phyloP scores from a whole-genome alignment of 2,329 filamentous ascomycete species.

The Colletotrichum tanaceti region DNA sequence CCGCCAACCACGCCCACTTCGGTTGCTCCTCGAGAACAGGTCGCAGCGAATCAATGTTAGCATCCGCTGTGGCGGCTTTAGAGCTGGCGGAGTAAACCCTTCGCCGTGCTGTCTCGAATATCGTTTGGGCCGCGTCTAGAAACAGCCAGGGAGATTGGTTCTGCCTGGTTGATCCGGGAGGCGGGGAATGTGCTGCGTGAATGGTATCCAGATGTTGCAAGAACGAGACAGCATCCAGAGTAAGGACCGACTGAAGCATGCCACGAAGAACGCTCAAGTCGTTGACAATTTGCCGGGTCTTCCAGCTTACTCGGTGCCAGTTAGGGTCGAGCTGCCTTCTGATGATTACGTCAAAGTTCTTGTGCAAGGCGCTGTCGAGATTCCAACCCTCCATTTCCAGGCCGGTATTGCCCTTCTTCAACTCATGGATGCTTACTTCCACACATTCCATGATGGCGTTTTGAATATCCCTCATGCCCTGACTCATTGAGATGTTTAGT shows the following conservation, averaged over 20 bases:
- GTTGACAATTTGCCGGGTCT: slow-evolving; percentile 92
- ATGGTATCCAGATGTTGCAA: slow-evolving; percentile 95
- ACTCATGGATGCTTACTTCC: slow-evolving; percentile 90
- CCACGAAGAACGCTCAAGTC: slow-evolving; percentile 86
- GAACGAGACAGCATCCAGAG: slow-evolving; percentile 91
- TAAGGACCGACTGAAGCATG: slow-evolving; percentile 84
- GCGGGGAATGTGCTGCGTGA: slow-evolving; percentile 87
- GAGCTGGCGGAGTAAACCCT: slow-evolving; percentile 83
- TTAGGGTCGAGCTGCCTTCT: slow-evolving; percentile 92
- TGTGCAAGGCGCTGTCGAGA: slow-evolving; percentile 89
- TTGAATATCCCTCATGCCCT: slow-evolving; percentile 92
- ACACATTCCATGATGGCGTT: slow-evolving; percentile 96
- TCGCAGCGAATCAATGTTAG: slow-evolving; percentile 70
- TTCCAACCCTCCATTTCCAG: slow-evolving; percentile 98
- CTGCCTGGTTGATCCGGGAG: slow-evolving; percentile 86
- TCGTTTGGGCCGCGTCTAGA: slow-evolving; percentile 91
- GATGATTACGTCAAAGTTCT: slow-evolving; percentile 90
- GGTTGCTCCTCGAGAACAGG: slow-evolving; percentile 94
- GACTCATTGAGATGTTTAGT: slow-evolving; percentile 94
- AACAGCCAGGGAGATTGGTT: slow-evolving; percentile 97
- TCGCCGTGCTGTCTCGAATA: slow-evolving; percentile 90
- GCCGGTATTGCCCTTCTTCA: slow-evolving; percentile 90
- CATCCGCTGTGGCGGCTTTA: slow-evolving; percentile 55
- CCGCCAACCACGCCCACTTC: slow-evolving; percentile 91
- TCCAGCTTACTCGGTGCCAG: slow-evolving; percentile 96